Evolutionary conservation across 2,329 filamentous ascomycete species (phyloP).

Genomic region (Sclerotinia trifoliorum): DNA sequence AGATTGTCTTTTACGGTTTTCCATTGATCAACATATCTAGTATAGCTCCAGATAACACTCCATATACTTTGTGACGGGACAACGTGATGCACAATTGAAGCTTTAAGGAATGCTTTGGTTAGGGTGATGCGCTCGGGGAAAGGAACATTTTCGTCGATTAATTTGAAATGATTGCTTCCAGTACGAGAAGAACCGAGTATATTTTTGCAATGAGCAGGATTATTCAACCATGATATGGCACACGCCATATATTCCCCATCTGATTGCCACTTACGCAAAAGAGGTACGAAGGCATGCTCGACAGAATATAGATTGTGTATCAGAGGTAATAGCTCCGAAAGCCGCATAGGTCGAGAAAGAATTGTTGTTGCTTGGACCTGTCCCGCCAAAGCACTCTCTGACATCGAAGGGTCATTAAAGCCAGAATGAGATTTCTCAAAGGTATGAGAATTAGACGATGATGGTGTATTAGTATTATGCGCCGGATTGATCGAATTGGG

Average conservation of each 20-base stretch:
- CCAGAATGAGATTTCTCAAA: not conserved
- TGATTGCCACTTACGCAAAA: constrained; percentile 29
- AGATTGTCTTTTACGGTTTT: constrained; percentile 27
- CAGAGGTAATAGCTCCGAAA: constrained; percentile 15
- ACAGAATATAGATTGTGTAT: not conserved
- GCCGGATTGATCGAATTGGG: not conserved
- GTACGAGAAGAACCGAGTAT: constrained; percentile 19
- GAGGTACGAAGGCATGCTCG: constrained; percentile 24
- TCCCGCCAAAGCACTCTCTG: not conserved
- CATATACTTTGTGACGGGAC: constrained; percentile 13
- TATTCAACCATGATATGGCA: constrained; percentile 24
- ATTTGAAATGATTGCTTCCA: constrained; percentile 27
- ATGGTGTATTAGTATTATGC: not conserved
- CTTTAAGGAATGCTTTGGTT: constrained; percentile 28
- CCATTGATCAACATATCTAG: constrained; percentile 26
- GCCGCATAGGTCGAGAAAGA: constrained; percentile 12
- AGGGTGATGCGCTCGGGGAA: constrained; percentile 27
- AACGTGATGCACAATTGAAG: constrained; percentile 17
- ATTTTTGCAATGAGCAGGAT: constrained; percentile 20
- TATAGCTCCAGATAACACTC: constrained; percentile 18
- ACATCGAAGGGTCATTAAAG: not conserved
- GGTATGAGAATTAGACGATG: not conserved
- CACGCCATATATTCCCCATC: constrained; percentile 25
- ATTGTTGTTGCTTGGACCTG: not conserved
- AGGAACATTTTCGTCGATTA: constrained; percentile 30